Percentiles rank a stretch among this genome's conserved stretches.
Evolutionary conservation across 805 yeast species (phyloP).

Genomic region (Metschnikowia reukaufii): DNA sequence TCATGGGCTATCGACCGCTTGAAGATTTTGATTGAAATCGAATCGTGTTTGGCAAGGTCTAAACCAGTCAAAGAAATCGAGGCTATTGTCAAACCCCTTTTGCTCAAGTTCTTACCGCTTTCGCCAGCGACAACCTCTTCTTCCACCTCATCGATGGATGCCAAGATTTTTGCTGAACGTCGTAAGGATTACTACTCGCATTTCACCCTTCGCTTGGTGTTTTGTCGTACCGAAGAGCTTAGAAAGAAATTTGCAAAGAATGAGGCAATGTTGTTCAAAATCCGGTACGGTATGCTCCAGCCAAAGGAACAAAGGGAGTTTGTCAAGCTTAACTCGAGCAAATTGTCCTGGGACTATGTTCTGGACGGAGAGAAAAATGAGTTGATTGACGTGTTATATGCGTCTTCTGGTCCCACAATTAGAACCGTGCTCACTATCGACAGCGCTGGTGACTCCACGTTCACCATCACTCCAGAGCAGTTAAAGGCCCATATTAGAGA

Average conservation of each 20-base stretch:
- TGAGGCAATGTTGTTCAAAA: constrained; percentile 71
- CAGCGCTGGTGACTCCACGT: constrained; percentile 25
- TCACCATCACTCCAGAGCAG: constrained; percentile 48
- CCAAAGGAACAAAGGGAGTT: constrained; percentile 69
- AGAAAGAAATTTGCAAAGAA: constrained; percentile 75
- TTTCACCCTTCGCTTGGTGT: constrained; percentile 82
- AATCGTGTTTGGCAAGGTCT: constrained; percentile 66
- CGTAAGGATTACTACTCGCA: constrained; percentile 92
- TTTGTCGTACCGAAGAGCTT: constrained; percentile 82
- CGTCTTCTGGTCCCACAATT: constrained; percentile 52
- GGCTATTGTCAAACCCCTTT: constrained; percentile 58
- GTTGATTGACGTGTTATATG: constrained; percentile 49
- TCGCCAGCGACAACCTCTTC: constrained; percentile 30
- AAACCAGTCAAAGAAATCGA: constrained; percentile 66
- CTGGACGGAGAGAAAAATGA: constrained; percentile 57
- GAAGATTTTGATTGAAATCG: constrained; percentile 80
- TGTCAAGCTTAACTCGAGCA: constrained; percentile 51
- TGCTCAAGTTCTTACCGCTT: constrained; percentile 67
- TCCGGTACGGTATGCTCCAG: constrained; percentile 67
- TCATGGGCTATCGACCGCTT: constrained; percentile 93
- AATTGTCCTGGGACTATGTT: constrained; percentile 73
- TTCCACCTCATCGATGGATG: constrained; percentile 26
- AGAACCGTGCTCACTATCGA: constrained; percentile 36
- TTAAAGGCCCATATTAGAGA: constrained; percentile 47
- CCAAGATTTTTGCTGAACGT: constrained; percentile 54